phyloP scores from a whole-genome alignment of 257 asterid species.

The Penstemon barbatus region DNA sequence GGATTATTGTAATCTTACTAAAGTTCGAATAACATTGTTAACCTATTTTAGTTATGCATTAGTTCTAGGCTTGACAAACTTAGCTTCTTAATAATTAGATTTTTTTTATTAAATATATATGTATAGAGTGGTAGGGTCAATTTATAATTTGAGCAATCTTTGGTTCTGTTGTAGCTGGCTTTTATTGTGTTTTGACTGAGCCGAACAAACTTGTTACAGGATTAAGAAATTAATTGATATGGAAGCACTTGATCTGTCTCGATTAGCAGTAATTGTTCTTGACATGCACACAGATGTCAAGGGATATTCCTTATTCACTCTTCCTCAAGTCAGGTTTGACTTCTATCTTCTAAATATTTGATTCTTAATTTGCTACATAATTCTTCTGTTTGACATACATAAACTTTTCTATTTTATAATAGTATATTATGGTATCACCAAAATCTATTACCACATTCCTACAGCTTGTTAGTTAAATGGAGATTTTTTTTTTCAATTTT shows the following conservation, averaged over 20 bases:
- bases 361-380: not conserved
- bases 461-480: not conserved
- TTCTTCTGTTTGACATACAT: not conserved
- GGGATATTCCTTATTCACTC: conserved; percentile 89
- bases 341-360: not conserved
- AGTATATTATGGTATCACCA: no score
- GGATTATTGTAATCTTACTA: not conserved
- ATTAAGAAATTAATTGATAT: conserved; percentile 84
- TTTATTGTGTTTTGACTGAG: conserved; percentile 7
- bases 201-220: conserved; percentile 42
- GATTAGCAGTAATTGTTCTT: conserved; percentile 69
- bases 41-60: conserved; percentile 6
- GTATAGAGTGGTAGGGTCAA: not conserved
- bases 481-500: not conserved
- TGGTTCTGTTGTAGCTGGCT: not conserved
- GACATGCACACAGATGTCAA: conserved; percentile 88
- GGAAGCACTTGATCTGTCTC: conserved; percentile 80
- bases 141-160: not conserved
- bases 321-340: conserved; percentile 92
- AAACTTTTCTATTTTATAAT: not conserved
- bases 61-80: conserved; percentile 17
- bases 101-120: not conserved
- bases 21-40: conserved; percentile 18
- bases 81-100: not conserved
- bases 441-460: not conserved